Evolutionary conservation across 2,329 filamentous ascomycete species (phyloP).

Genomic region (Arthrobotrys sinensis): DNA sequence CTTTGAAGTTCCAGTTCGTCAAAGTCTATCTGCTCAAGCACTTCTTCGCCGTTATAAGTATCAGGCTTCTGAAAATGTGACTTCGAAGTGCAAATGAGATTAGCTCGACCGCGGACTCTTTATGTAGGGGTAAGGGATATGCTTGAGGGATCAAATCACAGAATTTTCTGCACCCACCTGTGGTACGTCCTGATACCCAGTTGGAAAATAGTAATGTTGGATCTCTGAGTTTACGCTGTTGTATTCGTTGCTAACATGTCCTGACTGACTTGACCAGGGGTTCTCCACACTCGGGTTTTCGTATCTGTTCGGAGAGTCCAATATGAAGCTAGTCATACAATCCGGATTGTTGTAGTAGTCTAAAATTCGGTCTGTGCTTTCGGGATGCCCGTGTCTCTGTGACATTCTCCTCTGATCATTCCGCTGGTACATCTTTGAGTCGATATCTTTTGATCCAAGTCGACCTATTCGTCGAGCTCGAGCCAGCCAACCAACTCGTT

Average conservation of each 20-base stretch:
- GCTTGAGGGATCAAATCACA: conserved; percentile 14
- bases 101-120: background rate
- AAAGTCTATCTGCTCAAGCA: conserved; percentile 37
- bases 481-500: conserved; percentile 1
- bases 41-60: conserved; percentile 32
- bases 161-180: conserved; percentile 54
- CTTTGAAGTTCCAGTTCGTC: conserved; percentile 43
- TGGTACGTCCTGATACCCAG: conserved; percentile 26
- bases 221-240: conserved; percentile 35
- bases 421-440: conserved; percentile 42
- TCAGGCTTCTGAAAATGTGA: conserved; percentile 20
- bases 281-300: conserved; percentile 39
- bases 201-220: conserved; percentile 45
- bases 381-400: conserved; percentile 19
- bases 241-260: conserved; percentile 44
- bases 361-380: conserved; percentile 27
- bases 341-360: conserved; percentile 39
- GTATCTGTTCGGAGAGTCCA: conserved; percentile 27
- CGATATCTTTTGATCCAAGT: conserved; percentile 33
- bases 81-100: conserved; percentile 26
- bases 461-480: conserved; percentile 11
- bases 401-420: conserved; percentile 20
- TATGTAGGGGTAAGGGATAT: conserved; percentile 8
- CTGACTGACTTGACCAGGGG: conserved; percentile 42
- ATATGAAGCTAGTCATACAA: conserved; percentile 36